Conservation (phyloP, 2,329 filamentous ascomycete genomes). For the Phialocephala subalpina region DNA sequence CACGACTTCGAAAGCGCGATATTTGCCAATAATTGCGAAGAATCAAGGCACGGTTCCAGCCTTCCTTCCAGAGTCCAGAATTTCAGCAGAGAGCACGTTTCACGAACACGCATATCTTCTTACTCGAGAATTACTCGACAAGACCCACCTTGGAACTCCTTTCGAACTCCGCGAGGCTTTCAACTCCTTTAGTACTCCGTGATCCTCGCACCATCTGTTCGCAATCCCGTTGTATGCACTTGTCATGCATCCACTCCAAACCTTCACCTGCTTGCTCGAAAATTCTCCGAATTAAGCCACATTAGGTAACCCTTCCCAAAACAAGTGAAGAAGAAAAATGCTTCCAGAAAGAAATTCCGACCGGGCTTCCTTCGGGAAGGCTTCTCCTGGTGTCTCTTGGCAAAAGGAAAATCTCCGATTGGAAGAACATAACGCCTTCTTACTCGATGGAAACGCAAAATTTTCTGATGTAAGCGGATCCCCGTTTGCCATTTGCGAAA, state of each 20-base stretch:
- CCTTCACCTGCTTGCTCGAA: not conserved
- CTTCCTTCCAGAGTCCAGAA: not conserved
- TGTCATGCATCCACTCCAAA: not conserved
- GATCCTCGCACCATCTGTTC: not conserved
- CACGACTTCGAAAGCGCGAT: not conserved
- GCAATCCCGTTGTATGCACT: not conserved
- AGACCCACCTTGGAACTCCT: slow-evolving; percentile 28
- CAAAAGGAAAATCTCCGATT: slow-evolving; percentile 7
- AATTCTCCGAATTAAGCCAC: not conserved
- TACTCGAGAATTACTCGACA: slow-evolving; percentile 37
- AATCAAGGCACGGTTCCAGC: not conserved
- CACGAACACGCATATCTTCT: slow-evolving; percentile 14
- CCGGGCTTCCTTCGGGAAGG: slow-evolving; percentile 1
- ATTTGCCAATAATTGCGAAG: slow-evolving; percentile 6
- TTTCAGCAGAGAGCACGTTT: slow-evolving; percentile 4
- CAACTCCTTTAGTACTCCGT: not conserved
- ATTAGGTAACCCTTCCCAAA: slow-evolving; percentile 1
- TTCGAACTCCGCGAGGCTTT: not conserved
- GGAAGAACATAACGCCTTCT: not conserved
- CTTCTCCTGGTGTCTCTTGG: slow-evolving; percentile 4
- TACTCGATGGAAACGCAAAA: slow-evolving; percentile 7
- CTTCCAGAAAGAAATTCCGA: slow-evolving; percentile 2
- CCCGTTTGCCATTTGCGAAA: not conserved
- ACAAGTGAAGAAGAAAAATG: not conserved
- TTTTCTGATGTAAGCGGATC: not conserved